phyloP scores from a whole-genome alignment of 768 basidiomycete genomes.

The Amanita fuliginea region DNA sequence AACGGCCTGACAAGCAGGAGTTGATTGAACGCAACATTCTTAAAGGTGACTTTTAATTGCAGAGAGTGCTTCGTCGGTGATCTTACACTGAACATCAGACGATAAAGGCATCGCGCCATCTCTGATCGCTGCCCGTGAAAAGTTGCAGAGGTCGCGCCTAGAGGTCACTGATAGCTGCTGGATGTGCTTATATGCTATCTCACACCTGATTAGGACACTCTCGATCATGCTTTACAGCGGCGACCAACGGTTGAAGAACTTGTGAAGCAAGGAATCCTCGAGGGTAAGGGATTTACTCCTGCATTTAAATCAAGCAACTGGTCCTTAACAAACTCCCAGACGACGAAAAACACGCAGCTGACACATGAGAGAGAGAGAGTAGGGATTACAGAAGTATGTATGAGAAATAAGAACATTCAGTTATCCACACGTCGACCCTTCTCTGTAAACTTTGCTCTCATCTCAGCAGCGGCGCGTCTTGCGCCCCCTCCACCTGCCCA shows the following conservation, averaged over 20 bases:
- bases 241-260: slow-evolving; percentile 53
- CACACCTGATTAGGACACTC: slow-evolving; percentile 35
- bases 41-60: slow-evolving; percentile 30
- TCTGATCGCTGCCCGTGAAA: slow-evolving; percentile 47
- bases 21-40: slow-evolving; percentile 62
- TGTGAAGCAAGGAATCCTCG: slow-evolving; percentile 53
- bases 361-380: neutral
- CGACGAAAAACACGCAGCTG: neutral
- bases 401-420: slow-evolving; percentile 3
- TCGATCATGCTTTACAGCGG: slow-evolving; percentile 46
- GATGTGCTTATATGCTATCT: neutral
- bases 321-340: neutral
- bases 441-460: slow-evolving; percentile 33
- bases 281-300: slow-evolving; percentile 11
- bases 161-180: slow-evolving; percentile 27
- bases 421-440: slow-evolving; percentile 18
- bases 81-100: slow-evolving; percentile 23
- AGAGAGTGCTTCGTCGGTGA: no score
- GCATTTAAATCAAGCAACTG: neutral
- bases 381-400: neutral
- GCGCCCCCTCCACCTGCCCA: slow-evolving; percentile 75
- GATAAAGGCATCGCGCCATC: slow-evolving; percentile 50
- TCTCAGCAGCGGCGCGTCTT: slow-evolving; percentile 45
- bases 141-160: slow-evolving; percentile 49
- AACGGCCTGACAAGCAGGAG: slow-evolving; percentile 48